phyloP scores from a whole-genome alignment of 2,329 filamentous ascomycete species.

The Neurospora sp. region DNA sequence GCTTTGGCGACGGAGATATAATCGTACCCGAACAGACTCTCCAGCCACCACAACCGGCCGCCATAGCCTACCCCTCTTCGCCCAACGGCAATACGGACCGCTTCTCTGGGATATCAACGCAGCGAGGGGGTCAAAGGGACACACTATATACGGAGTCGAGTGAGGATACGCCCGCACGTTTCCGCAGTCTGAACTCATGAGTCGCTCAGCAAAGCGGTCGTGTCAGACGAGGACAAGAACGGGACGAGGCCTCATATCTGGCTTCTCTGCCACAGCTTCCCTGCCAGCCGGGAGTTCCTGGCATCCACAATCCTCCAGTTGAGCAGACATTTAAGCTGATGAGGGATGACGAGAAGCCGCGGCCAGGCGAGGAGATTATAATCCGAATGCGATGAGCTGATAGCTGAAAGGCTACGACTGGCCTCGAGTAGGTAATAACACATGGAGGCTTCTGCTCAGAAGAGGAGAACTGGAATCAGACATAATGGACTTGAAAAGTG shows the following conservation, averaged over 20 bases:
- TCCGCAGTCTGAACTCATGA: conserved; percentile 52
- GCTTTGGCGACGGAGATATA: conserved; percentile 54
- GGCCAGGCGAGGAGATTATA: conserved; percentile 26
- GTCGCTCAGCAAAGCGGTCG: conserved; percentile 53
- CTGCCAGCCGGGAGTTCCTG: conserved; percentile 23
- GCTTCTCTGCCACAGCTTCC: conserved; percentile 29
- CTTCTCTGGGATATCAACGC: conserved; percentile 26
- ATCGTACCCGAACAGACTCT: conserved; percentile 27
- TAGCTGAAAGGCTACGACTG: background rate
- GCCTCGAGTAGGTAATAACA: background rate
- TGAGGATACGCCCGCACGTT: conserved; percentile 45
- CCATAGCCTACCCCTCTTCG: conserved; percentile 6
- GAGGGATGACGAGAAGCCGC: conserved; percentile 37
- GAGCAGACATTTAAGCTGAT: conserved; percentile 40
- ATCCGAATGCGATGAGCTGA: background rate
- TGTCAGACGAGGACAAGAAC: conserved; percentile 37
- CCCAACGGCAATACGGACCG: conserved; percentile 14
- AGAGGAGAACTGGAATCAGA: background rate
- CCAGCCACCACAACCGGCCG: conserved; percentile 17
- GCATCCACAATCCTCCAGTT: conserved; percentile 27
- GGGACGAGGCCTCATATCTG: conserved; percentile 21
- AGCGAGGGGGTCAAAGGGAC: conserved; percentile 28
- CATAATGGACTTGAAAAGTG: background rate
- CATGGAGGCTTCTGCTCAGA: background rate
- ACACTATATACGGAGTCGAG: conserved; percentile 44